phyloP scores from a whole-genome alignment of 176 grass and related monocot genomes.

The Triticum urartu region DNA sequence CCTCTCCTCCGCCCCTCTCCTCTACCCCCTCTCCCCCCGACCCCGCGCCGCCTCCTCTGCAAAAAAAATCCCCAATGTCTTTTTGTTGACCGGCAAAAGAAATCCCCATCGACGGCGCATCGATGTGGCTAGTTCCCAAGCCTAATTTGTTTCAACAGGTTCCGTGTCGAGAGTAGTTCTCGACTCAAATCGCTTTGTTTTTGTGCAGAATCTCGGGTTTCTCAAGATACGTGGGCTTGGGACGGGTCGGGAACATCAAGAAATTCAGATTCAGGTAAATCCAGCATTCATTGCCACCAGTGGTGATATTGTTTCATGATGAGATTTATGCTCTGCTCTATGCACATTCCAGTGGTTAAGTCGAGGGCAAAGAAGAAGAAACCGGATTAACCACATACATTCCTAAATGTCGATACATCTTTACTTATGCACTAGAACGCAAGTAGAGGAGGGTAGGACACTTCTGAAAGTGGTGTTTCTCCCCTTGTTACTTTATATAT shows the following conservation, averaged over 20 bases:
- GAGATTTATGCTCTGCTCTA: background rate
- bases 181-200: background rate
- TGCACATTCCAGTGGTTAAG: background rate
- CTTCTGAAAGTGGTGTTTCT: background rate
- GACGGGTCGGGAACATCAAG: background rate
- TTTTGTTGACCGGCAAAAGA: background rate
- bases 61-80: background rate
- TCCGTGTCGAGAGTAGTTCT: background rate
- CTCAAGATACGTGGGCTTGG: conserved; percentile 3
- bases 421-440: background rate
- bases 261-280: background rate
- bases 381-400: background rate
- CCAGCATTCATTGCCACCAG: background rate
- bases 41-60: too few species aligned
- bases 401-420: background rate
- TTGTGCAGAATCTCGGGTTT: background rate
- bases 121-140: background rate
- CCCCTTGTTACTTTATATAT: background rate
- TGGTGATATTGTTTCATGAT: background rate
- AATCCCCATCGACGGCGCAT: background rate
- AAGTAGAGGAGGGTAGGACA: background rate
- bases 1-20: too few species aligned
- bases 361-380: background rate
- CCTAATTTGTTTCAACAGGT: background rate
- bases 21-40: too few species aligned